These are phyloP conservation scores for Creolimax fragrantissima DNA, from an alignment of 78 protist species.

Conservation along the genomic window DNA sequence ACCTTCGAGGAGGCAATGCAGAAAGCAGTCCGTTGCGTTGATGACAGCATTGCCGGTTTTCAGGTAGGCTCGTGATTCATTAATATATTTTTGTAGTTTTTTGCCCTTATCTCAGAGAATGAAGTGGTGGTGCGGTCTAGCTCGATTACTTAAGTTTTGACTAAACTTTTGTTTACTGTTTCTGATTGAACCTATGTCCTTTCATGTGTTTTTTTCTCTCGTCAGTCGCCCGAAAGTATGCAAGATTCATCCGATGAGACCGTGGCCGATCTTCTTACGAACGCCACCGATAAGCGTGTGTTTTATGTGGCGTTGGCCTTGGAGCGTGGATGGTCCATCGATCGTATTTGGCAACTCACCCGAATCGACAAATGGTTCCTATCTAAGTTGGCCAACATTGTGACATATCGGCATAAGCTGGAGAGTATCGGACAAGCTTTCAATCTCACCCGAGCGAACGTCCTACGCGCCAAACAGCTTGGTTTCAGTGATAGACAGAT, in stretches of 20 bases:
- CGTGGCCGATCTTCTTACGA: slow-evolving; percentile 50
- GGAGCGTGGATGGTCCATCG: slow-evolving; percentile 60
- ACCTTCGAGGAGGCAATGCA: slow-evolving; percentile 90
- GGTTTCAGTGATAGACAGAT: slow-evolving; percentile 81
- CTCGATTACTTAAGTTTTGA: too few species aligned
- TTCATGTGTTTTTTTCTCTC: too few species aligned
- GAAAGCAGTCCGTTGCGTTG: slow-evolving; percentile 67
- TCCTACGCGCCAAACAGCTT: slow-evolving; percentile 59
- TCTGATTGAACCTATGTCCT: too few species aligned
- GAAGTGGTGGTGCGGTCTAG: too few species aligned
- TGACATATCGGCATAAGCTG: background rate
- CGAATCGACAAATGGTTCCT: slow-evolving; percentile 89
- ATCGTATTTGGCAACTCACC: slow-evolving; percentile 66
- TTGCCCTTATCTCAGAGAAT: too few species aligned
- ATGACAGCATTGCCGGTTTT: slow-evolving; percentile 22
- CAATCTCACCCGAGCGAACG: background rate
- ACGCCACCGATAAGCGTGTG: slow-evolving; percentile 76
- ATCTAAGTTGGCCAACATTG: slow-evolving; percentile 43
- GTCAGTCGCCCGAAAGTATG: background rate
- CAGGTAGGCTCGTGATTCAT: slow-evolving; percentile 37
- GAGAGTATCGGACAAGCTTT: background rate
- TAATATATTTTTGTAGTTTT: too few species aligned
- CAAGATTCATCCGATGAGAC: background rate
- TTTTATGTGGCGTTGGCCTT: slow-evolving; percentile 72
- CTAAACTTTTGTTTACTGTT: too few species aligned